phyloP scores from a whole-genome alignment of 345 rosid genomes.

The Microthlaspi erraticum region DNA sequence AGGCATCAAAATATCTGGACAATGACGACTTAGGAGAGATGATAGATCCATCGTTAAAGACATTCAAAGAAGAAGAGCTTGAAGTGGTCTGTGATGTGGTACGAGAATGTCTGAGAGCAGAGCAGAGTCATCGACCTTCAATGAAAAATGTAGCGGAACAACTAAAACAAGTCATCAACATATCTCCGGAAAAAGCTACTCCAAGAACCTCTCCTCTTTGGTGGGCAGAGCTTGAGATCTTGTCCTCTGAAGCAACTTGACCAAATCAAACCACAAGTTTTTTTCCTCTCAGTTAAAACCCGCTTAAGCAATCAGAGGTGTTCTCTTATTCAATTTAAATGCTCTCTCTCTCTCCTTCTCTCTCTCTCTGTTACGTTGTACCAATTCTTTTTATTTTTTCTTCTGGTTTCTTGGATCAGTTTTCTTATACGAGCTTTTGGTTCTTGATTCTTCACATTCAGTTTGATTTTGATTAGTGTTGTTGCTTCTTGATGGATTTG shows the following conservation, averaged over 20 bases:
- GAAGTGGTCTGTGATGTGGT: constrained; percentile 68
- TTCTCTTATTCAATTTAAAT: constrained; percentile 5
- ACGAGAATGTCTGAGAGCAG: constrained; percentile 61
- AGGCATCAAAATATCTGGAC: constrained; percentile 72
- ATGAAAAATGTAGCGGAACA: constrained; percentile 62
- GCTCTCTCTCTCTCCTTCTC: background rate
- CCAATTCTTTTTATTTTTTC: background rate
- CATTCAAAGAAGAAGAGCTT: constrained; percentile 75
- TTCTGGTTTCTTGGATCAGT: constrained; percentile 23
- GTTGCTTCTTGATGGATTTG: constrained; percentile 23
- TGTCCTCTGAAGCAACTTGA: constrained; percentile 86
- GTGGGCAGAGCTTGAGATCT: constrained; percentile 99
- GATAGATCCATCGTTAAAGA: constrained; percentile 74
- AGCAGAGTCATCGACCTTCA: constrained; percentile 65
- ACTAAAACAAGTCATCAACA: constrained; percentile 57
- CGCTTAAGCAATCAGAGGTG: background rate
- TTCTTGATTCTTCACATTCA: constrained; percentile 31
- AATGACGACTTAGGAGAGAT: constrained; percentile 50
- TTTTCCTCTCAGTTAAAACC: background rate
- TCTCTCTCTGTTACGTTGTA: constrained; percentile 22
- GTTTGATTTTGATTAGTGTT: constrained; percentile 38
- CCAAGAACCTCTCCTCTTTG: constrained; percentile 95
- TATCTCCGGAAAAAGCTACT: constrained; percentile 84
- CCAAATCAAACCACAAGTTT: constrained; percentile 10
- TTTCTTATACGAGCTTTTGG: constrained; percentile 36